Percentiles rank a stretch among this genome's conserved stretches.
Conservation (phyloP, 768 basidiomycete species). For the Amyloporia xantha region DNA sequence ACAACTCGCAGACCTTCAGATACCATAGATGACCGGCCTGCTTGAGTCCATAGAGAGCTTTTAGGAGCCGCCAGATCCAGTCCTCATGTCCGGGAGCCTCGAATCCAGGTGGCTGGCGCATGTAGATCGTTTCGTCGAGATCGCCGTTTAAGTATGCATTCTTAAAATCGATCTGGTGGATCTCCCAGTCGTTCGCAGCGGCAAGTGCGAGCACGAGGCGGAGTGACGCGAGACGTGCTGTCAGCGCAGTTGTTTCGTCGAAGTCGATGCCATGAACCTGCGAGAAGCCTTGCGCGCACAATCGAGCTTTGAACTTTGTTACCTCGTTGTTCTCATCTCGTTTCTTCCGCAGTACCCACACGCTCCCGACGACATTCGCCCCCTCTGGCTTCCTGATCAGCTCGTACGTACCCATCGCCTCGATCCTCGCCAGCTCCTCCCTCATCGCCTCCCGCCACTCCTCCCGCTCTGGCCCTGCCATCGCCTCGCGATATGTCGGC, state of each 20-base stretch:
- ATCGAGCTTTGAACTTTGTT: constrained; percentile 27
- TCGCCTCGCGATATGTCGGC: background rate
- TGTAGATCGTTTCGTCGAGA: constrained; percentile 34
- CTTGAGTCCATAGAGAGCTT: constrained; percentile 29
- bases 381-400: constrained; percentile 20
- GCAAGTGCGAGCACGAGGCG: constrained; percentile 27
- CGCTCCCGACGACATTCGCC: constrained; percentile 24
- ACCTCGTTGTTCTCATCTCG: constrained; percentile 22
- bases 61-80: background rate
- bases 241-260: constrained; percentile 20
- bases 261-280: constrained; percentile 31
- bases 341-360: constrained; percentile 31
- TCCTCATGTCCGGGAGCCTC: constrained; percentile 17
- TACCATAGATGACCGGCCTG: constrained; percentile 29
- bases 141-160: constrained; percentile 32
- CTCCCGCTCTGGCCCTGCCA: background rate
- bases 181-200: constrained; percentile 26
- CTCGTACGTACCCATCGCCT: background rate
- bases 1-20: constrained; percentile 19
- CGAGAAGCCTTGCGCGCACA: constrained; percentile 32
- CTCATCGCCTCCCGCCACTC: constrained; percentile 10
- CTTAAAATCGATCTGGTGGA: constrained; percentile 36
- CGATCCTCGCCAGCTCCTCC: constrained; percentile 4
- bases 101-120: constrained; percentile 31
- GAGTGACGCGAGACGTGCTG: constrained; percentile 6